Evolutionary conservation across 805 yeast genomes (phyloP).

Genomic region (Saccharomycopsis sp.): DNA sequence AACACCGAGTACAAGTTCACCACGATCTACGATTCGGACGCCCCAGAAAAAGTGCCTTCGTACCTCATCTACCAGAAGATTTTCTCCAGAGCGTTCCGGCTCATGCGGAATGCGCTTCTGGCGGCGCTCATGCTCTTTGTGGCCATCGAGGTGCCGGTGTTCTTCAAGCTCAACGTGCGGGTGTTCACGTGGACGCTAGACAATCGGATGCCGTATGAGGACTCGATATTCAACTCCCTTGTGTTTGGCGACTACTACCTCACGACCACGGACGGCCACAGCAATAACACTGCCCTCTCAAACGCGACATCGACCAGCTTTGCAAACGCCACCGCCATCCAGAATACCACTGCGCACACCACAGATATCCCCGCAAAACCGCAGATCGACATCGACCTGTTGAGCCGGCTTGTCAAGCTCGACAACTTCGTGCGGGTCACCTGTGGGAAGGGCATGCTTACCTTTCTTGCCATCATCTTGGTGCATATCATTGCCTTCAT

Average conservation of each 20-base stretch:
- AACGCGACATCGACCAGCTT: too few relatives aligned
- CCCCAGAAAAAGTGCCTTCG: constrained; percentile 61
- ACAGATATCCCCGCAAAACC: background rate
- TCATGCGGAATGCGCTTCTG: constrained; percentile 1
- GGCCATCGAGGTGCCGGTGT: constrained; percentile 48
- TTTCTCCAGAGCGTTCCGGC: constrained; percentile 22
- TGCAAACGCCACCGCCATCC: background rate
- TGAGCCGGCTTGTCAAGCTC: background rate
- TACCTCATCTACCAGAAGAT: constrained; percentile 39
- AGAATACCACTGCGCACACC: background rate
- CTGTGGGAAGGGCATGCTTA: constrained; percentile 24
- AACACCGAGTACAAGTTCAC: constrained; percentile 64
- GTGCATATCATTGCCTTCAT: constrained; percentile 43
- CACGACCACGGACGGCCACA: background rate
- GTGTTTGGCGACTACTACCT: constrained; percentile 33
- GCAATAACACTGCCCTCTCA: too few relatives aligned
- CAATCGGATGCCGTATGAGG: constrained; percentile 39
- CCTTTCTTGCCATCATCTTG: constrained; percentile 35
- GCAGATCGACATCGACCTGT: background rate
- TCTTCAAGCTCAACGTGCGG: constrained; percentile 50
- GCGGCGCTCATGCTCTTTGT: constrained; percentile 28
- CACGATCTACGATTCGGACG: constrained; percentile 55
- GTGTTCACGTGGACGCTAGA: constrained; percentile 51
- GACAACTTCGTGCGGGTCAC: constrained; percentile 2
- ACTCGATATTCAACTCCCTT: constrained; percentile 29